phyloP scores from a whole-genome alignment of 2,329 filamentous ascomycete genomes.

The Diaporthe australafricana region DNA sequence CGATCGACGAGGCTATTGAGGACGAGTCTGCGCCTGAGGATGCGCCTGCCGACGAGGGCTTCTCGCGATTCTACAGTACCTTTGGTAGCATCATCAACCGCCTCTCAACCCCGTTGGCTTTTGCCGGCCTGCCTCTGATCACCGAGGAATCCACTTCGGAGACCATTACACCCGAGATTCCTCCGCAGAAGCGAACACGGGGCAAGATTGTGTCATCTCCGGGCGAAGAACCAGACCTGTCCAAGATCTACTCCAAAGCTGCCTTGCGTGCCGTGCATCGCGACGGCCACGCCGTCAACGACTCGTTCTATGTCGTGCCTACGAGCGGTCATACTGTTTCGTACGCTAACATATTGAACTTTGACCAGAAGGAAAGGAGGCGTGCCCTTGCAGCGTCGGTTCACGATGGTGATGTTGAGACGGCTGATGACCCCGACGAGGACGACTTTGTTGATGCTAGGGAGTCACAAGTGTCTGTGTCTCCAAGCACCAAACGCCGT shows the following conservation, averaged over 20 bases:
- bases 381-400: constrained; percentile 63
- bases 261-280: constrained; percentile 83
- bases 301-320: constrained; percentile 95
- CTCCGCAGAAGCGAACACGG: constrained; percentile 51
- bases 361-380: constrained; percentile 74
- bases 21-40: constrained; percentile 42
- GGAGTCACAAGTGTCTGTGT: constrained; percentile 68
- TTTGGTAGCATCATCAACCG: constrained; percentile 91
- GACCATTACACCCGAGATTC: constrained; percentile 50
- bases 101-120: constrained; percentile 90
- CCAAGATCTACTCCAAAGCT: constrained; percentile 85
- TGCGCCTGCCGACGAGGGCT: constrained; percentile 76
- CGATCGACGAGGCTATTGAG: constrained; percentile 42
- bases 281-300: constrained; percentile 72
- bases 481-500: constrained; percentile 55
- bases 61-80: constrained; percentile 90
- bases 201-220: constrained; percentile 47
- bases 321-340: constrained; percentile 91
- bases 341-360: constrained; percentile 88
- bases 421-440: constrained; percentile 71
- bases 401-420: constrained; percentile 53
- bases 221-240: constrained; percentile 77
- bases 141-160: constrained; percentile 57
- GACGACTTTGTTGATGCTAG: constrained; percentile 92
- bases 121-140: constrained; percentile 87